phyloP scores from a whole-genome alignment of 331 rosid species.

The Pyracantha coccinea region DNA sequence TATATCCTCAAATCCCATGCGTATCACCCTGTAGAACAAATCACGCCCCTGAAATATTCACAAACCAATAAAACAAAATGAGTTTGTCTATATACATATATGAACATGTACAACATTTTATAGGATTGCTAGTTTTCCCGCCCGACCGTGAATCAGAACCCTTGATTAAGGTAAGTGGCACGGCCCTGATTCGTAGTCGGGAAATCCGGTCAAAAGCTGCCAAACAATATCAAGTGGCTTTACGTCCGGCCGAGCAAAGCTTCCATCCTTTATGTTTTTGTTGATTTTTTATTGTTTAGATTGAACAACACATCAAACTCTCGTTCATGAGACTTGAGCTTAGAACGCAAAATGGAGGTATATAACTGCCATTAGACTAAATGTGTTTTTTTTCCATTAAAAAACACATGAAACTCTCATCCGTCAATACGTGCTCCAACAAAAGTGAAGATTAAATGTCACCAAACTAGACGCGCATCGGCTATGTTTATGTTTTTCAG shows the following conservation, averaged over 20 bases:
- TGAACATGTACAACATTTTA: neutral
- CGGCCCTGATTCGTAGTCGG: neutral
- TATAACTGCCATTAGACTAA: too few species aligned
- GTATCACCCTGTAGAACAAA: slow-evolving; percentile 75
- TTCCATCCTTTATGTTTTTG: neutral
- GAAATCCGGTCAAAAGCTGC: neutral
- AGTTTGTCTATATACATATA: neutral
- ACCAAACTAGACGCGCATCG: neutral
- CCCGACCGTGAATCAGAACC: neutral
- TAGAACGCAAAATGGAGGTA: too few species aligned
- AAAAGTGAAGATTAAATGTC: neutral
- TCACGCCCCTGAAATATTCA: slow-evolving; percentile 55
- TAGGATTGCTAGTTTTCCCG: neutral
- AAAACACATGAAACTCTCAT: too few species aligned
- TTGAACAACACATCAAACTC: neutral
- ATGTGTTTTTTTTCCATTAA: too few species aligned
- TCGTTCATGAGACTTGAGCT: neutral
- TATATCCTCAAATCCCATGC: slow-evolving; percentile 94
- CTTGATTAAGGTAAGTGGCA: neutral
- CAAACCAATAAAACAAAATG: neutral
- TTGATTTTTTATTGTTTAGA: neutral
- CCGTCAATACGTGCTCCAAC: neutral
- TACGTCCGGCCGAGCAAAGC: neutral
- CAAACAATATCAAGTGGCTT: neutral
- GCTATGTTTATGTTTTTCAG: neutral